Evolutionary conservation across 2,329 filamentous ascomycete genomes (phyloP).

Genomic region (Blumeria hordei): DNA sequence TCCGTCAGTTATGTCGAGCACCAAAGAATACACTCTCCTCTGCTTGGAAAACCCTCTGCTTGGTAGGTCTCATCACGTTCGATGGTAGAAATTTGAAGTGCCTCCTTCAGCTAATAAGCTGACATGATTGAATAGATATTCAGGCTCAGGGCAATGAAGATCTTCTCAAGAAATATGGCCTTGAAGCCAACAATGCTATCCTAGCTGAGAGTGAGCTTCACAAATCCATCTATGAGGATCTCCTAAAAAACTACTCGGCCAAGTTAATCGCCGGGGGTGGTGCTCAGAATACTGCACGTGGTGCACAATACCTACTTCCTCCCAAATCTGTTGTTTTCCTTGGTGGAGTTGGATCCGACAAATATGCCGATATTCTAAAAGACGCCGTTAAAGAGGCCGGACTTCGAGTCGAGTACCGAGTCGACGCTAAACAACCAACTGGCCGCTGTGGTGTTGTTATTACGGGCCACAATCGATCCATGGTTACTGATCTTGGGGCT

Average conservation of each 20-base stretch:
- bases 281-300: slow-evolving; percentile 90
- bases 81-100: neutral
- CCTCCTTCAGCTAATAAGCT: neutral
- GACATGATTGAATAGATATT: slow-evolving; percentile 39
- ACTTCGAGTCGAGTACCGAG: slow-evolving; percentile 81
- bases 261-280: slow-evolving; percentile 91
- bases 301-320: slow-evolving; percentile 86
- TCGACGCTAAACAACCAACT: slow-evolving; percentile 63
- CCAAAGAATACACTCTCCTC: slow-evolving; percentile 67
- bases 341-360: slow-evolving; percentile 84
- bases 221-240: slow-evolving; percentile 71
- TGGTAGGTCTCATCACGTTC: slow-evolving; percentile 24
- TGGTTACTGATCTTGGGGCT: slow-evolving; percentile 86
- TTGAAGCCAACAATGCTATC: slow-evolving; percentile 95
- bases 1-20: slow-evolving; percentile 3
- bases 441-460: slow-evolving; percentile 93
- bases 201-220: slow-evolving; percentile 78
- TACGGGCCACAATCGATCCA: slow-evolving; percentile 82
- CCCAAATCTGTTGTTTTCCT: slow-evolving; percentile 79
- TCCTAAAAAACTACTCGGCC: slow-evolving; percentile 75
- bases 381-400: slow-evolving; percentile 73
- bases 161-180: slow-evolving; percentile 72
- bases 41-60: slow-evolving; percentile 95
- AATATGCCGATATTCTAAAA: slow-evolving; percentile 73
- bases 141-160: slow-evolving; percentile 64